These are phyloP conservation scores for Corylus heterophylla DNA, from an alignment of 306 rosid species.

Conservation along the genomic window DNA sequence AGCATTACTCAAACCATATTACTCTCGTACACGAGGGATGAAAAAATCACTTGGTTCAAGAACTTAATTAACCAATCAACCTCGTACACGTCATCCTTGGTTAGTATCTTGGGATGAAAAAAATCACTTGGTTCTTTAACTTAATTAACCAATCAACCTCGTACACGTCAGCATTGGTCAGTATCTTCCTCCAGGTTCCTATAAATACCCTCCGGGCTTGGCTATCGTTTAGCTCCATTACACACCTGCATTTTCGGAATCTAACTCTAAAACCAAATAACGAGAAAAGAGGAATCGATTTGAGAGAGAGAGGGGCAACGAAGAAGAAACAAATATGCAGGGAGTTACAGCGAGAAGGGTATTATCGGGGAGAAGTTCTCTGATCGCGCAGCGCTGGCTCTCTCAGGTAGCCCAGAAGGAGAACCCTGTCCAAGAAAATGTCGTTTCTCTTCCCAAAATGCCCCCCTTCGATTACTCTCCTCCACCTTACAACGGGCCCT, in stretches of 20 bases:
- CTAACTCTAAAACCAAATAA: background rate
- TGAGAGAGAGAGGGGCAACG: background rate
- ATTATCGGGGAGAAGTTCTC: slow-evolving; percentile 20
- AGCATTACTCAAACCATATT: too few species aligned
- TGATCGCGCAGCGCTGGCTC: slow-evolving; percentile 32
- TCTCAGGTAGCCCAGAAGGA: slow-evolving; percentile 43
- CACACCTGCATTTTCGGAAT: slow-evolving; percentile 29
- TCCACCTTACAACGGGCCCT: slow-evolving; percentile 68
- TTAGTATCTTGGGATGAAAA: background rate
- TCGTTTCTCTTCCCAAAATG: slow-evolving; percentile 30
- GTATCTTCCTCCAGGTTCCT: slow-evolving; percentile 11
- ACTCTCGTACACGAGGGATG: too few species aligned
- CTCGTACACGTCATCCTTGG: background rate
- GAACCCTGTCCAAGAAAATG: slow-evolving; percentile 16
- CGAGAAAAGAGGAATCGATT: background rate
- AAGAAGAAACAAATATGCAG: slow-evolving; percentile 39
- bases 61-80: background rate
- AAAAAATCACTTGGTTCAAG: too few species aligned
- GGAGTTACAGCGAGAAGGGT: slow-evolving; percentile 37
- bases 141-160: background rate
- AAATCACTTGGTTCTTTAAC: too few species aligned
- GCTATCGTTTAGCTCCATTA: slow-evolving; percentile 1
- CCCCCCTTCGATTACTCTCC: slow-evolving; percentile 79
- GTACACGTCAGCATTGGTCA: background rate
- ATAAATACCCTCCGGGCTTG: slow-evolving; percentile 13